Conservation (phyloP, 805 yeast genomes). For the Lipomyces anomalus region DNA sequence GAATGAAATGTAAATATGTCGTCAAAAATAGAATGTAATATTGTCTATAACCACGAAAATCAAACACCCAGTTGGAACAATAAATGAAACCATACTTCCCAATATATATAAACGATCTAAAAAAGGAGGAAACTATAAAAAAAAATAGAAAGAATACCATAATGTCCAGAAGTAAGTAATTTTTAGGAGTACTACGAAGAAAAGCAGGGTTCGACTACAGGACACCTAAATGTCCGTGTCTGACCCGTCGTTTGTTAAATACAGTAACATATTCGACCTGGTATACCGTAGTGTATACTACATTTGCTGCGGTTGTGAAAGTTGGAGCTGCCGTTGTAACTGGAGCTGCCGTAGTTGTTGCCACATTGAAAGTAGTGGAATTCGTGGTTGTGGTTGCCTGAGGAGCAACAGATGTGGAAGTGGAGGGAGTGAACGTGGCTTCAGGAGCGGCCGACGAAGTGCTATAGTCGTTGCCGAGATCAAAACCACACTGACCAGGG, state of each 20-base stretch:
- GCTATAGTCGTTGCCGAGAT: background rate
- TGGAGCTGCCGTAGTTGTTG: background rate
- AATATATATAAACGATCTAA: too few species aligned
- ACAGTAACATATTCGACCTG: background rate
- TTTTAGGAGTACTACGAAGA: too few species aligned
- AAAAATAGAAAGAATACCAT: too few species aligned
- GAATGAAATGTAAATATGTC: too few species aligned
- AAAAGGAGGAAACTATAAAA: too few species aligned
- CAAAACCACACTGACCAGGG: conserved; percentile 57
- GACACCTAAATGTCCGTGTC: conserved; percentile 1
- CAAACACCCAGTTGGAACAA: too few species aligned
- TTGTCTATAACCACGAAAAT: too few species aligned
- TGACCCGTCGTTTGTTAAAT: conserved; percentile 1
- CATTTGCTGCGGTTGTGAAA: background rate
- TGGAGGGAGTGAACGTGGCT: background rate
- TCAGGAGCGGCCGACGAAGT: background rate
- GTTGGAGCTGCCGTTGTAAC: background rate
- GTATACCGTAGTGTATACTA: background rate
- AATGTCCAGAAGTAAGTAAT: too few species aligned
- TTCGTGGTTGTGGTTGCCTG: background rate
- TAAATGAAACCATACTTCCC: too few species aligned
- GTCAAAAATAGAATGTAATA: too few species aligned
- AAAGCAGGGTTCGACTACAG: too few species aligned
- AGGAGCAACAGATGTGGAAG: background rate
- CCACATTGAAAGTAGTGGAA: background rate